Evolutionary conservation across 768 basidiomycete species (phyloP).

Genomic region (Auricularia auricula-judae): DNA sequence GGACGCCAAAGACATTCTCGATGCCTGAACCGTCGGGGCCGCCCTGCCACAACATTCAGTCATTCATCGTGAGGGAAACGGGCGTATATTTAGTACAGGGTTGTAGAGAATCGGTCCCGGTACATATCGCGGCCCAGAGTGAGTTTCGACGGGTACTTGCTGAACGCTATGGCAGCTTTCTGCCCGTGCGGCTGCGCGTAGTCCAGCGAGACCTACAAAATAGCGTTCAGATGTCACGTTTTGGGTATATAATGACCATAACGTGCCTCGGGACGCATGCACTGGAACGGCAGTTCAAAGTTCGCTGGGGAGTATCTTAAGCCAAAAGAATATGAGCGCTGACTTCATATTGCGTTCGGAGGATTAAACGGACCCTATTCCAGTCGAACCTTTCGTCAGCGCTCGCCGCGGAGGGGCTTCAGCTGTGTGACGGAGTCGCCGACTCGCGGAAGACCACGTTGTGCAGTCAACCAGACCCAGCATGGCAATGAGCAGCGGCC

Average conservation of each 20-base stretch:
- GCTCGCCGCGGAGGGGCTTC: neutral
- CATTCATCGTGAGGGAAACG: neutral
- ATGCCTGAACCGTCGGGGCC: slow-evolving; percentile 38
- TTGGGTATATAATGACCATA: neutral
- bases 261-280: slow-evolving; percentile 21
- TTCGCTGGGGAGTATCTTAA: slow-evolving; percentile 12
- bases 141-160: slow-evolving; percentile 29
- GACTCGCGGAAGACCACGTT: neutral
- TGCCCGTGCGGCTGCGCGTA: slow-evolving; percentile 28
- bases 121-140: slow-evolving; percentile 20
- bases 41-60: slow-evolving; percentile 12
- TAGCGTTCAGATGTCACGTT: neutral
- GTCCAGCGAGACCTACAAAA: slow-evolving; percentile 32
- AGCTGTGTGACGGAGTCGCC: too few relatives aligned
- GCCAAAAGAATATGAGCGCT: neutral
- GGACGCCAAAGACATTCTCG: slow-evolving; percentile 9
- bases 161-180: slow-evolving; percentile 31
- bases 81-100: slow-evolving; percentile 12
- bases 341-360: neutral
- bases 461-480: neutral
- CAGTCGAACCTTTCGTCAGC: neutral
- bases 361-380: neutral
- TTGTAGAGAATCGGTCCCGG: slow-evolving; percentile 34
- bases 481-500: too few relatives aligned
- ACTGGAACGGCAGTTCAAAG: slow-evolving; percentile 14